Base-by-base conservation (phyloP, 768 basidiomycete genomes). In the Phanerodontia chrysosporium region DNA sequence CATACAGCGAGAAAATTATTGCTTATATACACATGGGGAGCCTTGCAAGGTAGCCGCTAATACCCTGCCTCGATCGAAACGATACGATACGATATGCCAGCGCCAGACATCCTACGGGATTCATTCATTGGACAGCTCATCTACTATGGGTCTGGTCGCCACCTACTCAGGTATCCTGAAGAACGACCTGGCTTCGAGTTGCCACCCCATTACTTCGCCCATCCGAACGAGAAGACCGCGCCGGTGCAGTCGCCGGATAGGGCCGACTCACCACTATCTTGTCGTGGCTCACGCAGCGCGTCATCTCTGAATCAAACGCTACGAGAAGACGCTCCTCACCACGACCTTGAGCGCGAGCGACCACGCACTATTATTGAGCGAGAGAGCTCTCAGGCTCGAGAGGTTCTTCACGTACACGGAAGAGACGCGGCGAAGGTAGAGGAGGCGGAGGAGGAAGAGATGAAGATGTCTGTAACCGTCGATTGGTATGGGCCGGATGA, bases 401-500 rank as follows among this genome's bases (percentile, higher is more conserved):
- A 51, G 18, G 14, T 32, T 5, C 49, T 51, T 1, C 49, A 51
- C 13, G 13, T n/a, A n/a, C 49, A 51, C 21, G 49, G 28, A 2
- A 32, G 49, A 21, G 52, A 53, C n/a, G 22, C 39, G 10, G 52
- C 21, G 1, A 42, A 53, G 18, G 36, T 30, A 6, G 49, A 51
- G 29, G 32, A 51, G 49, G 28, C 28, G n/a, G 30, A 18, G 2
- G 13, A 28, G 13, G 16, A 32, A 18, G 49, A 51, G 10, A 44
- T 45, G 10, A 3, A 22, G 25, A 28, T 45, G 24, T 16, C 25
- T 3, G 32, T 32, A 10, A 28, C 67, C n/a, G 67, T 72, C 7
- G 63, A 45, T 25, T 72, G 71, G 71, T 62, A 72, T 45, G 67
- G 65, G 2, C 67, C 66, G 5, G 61, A 69, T 24, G 71, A 72